phyloP scores from a whole-genome alignment of 345 rosid species.

The Anacardium occidentale region DNA sequence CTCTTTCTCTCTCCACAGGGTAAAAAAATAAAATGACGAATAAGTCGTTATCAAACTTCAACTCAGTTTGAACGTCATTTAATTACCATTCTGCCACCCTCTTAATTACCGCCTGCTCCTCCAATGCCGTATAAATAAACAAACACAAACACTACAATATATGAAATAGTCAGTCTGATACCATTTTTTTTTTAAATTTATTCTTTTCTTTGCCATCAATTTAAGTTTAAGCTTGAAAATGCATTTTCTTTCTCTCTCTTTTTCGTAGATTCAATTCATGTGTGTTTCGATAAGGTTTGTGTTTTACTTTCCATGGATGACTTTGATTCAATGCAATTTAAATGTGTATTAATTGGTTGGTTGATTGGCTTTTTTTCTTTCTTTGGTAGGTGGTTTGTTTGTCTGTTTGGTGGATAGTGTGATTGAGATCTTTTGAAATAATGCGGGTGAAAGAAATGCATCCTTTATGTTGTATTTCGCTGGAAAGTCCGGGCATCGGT shows the following conservation, averaged over 20 bases:
- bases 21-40: conserved; percentile 6
- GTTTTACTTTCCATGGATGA: background rate
- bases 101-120: conserved; percentile 21
- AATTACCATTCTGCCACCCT: conserved; percentile 36
- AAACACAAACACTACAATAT: background rate
- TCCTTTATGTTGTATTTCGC: conserved; percentile 85
- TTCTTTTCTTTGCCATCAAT: conserved; percentile 20
- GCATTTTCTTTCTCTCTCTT: conserved; percentile 16
- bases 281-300: background rate
- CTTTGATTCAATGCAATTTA: background rate
- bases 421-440: conserved; percentile 39
- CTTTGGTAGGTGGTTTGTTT: background rate
- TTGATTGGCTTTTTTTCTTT: background rate
- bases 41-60: conserved; percentile 11
- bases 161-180: background rate
- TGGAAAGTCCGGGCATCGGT: conserved; percentile 67
- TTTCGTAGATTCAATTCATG: conserved; percentile 21
- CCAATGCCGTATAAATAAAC: conserved; percentile 5
- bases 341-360: background rate
- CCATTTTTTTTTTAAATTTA: background rate
- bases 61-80: conserved; percentile 1
- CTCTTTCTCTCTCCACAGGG: background rate
- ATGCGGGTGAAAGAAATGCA: conserved; percentile 96
- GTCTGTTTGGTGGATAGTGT: background rate
- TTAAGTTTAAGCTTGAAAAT: conserved; percentile 11